phyloP scores from a whole-genome alignment of 2,329 filamentous ascomycete genomes.

The Calonectria henricotiae region DNA sequence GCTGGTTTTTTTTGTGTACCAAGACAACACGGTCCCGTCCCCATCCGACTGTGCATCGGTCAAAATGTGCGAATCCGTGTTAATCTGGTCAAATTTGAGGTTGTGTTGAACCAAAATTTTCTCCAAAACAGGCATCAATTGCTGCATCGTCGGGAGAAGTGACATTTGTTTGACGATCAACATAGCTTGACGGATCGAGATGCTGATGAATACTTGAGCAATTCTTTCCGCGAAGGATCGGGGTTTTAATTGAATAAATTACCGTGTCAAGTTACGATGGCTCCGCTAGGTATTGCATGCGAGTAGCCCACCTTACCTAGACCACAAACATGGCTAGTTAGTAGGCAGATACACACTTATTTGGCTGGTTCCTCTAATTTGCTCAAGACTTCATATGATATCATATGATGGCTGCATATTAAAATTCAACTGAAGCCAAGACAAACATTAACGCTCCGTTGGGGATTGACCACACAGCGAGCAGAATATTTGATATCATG shows the following conservation, averaged over 20 bases:
- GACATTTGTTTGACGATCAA: slow-evolving; percentile 1
- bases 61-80: neutral
- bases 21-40: no score
- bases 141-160: neutral
- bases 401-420: no score
- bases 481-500: slow-evolving; percentile 25
- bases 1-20: no score
- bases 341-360: no score
- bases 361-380: no score
- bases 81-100: neutral
- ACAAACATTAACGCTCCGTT: slow-evolving; percentile 24
- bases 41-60: neutral
- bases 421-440: neutral
- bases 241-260: no score
- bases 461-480: slow-evolving; percentile 27
- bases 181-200: neutral
- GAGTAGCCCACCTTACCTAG: no score
- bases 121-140: neutral
- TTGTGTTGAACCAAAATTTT: neutral
- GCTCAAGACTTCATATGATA: no score
- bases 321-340: no score
- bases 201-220: neutral
- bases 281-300: no score
- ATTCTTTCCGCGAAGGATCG: no score
- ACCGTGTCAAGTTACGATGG: no score